These are phyloP conservation scores for Albugo candida DNA, from an alignment of 352 stramenopile species.

Conservation along the genomic window DNA sequence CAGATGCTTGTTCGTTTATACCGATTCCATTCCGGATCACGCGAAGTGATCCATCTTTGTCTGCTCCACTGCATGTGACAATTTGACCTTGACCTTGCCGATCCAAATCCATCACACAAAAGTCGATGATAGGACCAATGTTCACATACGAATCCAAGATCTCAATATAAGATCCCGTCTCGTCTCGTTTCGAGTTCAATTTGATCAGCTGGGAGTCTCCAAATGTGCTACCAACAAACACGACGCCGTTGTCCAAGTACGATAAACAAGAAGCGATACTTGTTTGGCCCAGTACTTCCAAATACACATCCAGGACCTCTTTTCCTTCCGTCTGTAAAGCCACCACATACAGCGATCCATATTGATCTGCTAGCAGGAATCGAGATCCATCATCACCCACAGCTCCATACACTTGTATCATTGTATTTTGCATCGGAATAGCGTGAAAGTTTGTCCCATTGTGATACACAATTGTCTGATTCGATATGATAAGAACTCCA, in stretches of 20 bases:
- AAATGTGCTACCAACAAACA: slow-evolving; percentile 90
- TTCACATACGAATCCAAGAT: slow-evolving; percentile 95
- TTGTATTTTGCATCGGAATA: slow-evolving; percentile 81
- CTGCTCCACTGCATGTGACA: slow-evolving; percentile 91
- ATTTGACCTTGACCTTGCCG: slow-evolving; percentile 88
- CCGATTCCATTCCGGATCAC: slow-evolving; percentile 98
- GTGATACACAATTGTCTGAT: slow-evolving; percentile 84
- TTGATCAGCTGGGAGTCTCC: slow-evolving; percentile 93
- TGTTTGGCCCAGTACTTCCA: slow-evolving; percentile 88
- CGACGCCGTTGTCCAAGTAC: slow-evolving; percentile 88
- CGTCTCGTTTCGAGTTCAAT: slow-evolving; percentile 62
- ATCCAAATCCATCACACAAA: slow-evolving; percentile 92
- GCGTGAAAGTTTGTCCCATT: slow-evolving; percentile 76
- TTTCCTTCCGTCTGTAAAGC: slow-evolving; percentile 57
- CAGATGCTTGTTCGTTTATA: slow-evolving; percentile 90
- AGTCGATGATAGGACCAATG: slow-evolving; percentile 96
- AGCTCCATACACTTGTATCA: slow-evolving; percentile 77
- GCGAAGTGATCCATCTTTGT: slow-evolving; percentile 89
- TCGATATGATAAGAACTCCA: slow-evolving; percentile 81
- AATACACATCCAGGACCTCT: slow-evolving; percentile 60
- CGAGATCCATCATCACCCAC: slow-evolving; percentile 79
- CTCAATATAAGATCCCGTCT: slow-evolving; percentile 77
- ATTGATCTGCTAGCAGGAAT: slow-evolving; percentile 81
- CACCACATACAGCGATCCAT: slow-evolving; percentile 76
- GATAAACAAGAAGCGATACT: slow-evolving; percentile 80